Conservation (phyloP, 208 protist species). For the Leishmania aethiopica region DNA sequence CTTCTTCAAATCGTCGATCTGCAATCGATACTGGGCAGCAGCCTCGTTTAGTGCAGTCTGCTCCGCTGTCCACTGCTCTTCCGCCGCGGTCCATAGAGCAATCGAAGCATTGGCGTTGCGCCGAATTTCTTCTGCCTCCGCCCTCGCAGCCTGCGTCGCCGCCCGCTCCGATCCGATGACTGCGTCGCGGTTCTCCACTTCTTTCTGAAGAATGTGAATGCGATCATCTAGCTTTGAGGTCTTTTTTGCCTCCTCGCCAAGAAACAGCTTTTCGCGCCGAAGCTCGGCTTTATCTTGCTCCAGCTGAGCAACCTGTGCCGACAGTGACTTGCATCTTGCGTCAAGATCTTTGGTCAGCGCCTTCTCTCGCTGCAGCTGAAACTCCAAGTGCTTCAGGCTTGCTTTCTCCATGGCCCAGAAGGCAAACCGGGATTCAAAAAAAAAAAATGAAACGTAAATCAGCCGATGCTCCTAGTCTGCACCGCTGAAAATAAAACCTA, state of each 20-base stretch:
- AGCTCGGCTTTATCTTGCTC: constrained; percentile 87
- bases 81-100: constrained; percentile 71
- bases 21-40: constrained; percentile 23
- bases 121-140: constrained; percentile 71
- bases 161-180: constrained; percentile 48
- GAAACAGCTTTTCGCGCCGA: constrained; percentile 65
- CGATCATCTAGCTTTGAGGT: constrained; percentile 67
- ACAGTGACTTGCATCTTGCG: constrained; percentile 62
- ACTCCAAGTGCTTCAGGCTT: constrained; percentile 80
- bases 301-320: constrained; percentile 69
- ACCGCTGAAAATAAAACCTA: not conserved
- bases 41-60: constrained; percentile 55
- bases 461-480: no score
- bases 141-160: constrained; percentile 35
- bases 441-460: no score
- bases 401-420: constrained; percentile 16
- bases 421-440: no score
- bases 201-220: constrained; percentile 64
- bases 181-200: constrained; percentile 60
- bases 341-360: constrained; percentile 64
- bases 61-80: constrained; percentile 76
- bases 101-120: constrained; percentile 72
- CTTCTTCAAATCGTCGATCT: constrained; percentile 14
- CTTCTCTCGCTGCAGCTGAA: constrained; percentile 81
- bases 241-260: constrained; percentile 69